Conservation (phyloP, 768 basidiomycete species). For the Tricholomella constricta region DNA sequence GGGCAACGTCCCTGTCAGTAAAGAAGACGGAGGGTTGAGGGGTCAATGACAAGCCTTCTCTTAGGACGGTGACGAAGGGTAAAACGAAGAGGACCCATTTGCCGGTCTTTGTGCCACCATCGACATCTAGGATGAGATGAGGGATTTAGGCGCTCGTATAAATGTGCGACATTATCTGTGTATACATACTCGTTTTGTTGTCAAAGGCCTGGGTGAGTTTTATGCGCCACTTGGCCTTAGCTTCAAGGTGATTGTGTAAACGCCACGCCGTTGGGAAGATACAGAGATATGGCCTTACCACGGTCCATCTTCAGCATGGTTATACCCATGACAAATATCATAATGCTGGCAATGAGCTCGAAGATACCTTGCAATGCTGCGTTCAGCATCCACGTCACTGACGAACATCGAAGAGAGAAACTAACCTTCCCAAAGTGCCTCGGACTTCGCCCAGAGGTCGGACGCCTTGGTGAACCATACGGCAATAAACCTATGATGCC, state of each 20-base stretch:
- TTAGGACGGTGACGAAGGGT: constrained; percentile 88
- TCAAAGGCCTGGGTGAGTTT: constrained; percentile 84
- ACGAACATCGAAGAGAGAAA: constrained; percentile 17
- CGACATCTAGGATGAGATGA: constrained; percentile 37
- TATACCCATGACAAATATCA: constrained; percentile 93
- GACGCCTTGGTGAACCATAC: constrained; percentile 93
- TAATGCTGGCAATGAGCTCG: constrained; percentile 65
- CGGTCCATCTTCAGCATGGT: constrained; percentile 96
- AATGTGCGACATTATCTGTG: not conserved
- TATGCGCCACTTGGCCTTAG: constrained; percentile 92
- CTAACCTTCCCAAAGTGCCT: constrained; percentile 91
- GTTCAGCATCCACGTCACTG: not conserved
- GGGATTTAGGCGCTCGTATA: not conserved
- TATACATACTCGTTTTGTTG: constrained; percentile 30
- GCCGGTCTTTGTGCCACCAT: constrained; percentile 52
- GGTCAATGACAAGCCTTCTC: constrained; percentile 62
- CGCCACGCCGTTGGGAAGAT: no score
- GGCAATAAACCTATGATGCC: constrained; percentile 65
- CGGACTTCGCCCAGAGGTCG: constrained; percentile 82
- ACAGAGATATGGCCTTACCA: constrained; percentile 30
- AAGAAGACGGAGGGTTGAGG: not conserved
- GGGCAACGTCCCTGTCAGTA: not conserved
- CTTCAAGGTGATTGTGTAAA: constrained; percentile 29
- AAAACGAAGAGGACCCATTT: constrained; percentile 91
- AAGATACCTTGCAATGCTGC: constrained; percentile 55